Conservation (phyloP, 2,329 filamentous ascomycete species). For the Aurifilum marmelostoma region DNA sequence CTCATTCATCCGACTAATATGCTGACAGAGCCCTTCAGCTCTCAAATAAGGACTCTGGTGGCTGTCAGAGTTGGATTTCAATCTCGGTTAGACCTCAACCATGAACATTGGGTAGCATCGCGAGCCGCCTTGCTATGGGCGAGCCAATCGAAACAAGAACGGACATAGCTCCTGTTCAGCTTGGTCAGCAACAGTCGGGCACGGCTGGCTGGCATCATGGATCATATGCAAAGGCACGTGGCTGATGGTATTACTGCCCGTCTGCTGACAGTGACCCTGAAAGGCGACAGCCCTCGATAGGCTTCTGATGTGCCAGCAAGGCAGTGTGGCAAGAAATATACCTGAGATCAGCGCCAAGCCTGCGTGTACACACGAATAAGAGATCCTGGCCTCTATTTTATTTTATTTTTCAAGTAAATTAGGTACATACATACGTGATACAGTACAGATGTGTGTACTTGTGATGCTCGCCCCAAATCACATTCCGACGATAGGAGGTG, state of each 20-base stretch:
- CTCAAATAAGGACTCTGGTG: too few species aligned
- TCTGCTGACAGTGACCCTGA: neutral
- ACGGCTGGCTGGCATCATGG: neutral
- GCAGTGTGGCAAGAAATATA: too few species aligned
- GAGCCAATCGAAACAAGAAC: neutral
- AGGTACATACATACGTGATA: too few species aligned
- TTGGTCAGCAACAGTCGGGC: neutral
- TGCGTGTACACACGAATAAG: too few species aligned
- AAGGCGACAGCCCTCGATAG: neutral
- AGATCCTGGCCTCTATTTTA: too few species aligned
- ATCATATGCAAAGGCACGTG: neutral
- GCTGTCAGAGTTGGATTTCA: neutral
- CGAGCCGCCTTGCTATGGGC: neutral
- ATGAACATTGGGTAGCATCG: neutral
- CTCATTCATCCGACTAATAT: too few species aligned
- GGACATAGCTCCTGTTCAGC: neutral
- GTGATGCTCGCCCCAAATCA: too few species aligned
- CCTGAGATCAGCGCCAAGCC: too few species aligned
- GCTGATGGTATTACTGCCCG: neutral
- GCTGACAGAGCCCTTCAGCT: too few species aligned
- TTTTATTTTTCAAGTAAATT: too few species aligned
- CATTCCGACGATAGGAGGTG: too few species aligned
- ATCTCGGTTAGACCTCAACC: neutral
- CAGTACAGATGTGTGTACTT: too few species aligned
- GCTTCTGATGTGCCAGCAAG: neutral